phyloP scores from a whole-genome alignment of 2,329 filamentous ascomycete species.

The Teratosphaeria viscida region DNA sequence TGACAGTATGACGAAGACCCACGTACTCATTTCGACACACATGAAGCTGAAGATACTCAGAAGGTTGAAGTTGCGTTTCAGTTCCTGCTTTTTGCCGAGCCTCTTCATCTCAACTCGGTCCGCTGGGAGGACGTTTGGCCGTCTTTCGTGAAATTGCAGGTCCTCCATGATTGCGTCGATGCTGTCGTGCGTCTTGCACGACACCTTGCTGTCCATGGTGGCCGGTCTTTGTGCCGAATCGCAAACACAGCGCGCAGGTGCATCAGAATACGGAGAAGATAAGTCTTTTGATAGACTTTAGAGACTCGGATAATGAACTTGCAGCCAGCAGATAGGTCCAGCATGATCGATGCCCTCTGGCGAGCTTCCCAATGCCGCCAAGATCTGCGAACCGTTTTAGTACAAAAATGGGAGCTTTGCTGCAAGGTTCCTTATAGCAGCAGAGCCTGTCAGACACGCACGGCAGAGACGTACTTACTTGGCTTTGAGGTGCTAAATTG shows the following conservation, averaged over 20 bases:
- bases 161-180: background rate
- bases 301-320: background rate
- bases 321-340: background rate
- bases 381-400: background rate
- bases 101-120: slow-evolving; percentile 5
- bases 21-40: slow-evolving; percentile 17
- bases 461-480: background rate
- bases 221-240: background rate
- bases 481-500: no score
- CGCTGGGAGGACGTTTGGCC: background rate
- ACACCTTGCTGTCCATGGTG: background rate
- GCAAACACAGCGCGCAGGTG: background rate
- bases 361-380: background rate
- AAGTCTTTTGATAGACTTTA: background rate
- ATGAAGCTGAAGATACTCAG: slow-evolving; percentile 18
- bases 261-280: background rate
- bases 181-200: background rate
- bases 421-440: background rate
- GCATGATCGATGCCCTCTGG: background rate
- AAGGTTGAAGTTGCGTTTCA: slow-evolving; percentile 19
- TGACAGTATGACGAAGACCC: slow-evolving; percentile 12
- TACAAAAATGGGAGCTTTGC: background rate
- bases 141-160: slow-evolving; percentile 4
- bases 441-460: background rate
- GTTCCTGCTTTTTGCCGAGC: slow-evolving; percentile 8